Evolutionary conservation across 305 asterid species (phyloP), one percentile per base, ranked within the genome.

Genomic region (Lippia alba): DNA sequence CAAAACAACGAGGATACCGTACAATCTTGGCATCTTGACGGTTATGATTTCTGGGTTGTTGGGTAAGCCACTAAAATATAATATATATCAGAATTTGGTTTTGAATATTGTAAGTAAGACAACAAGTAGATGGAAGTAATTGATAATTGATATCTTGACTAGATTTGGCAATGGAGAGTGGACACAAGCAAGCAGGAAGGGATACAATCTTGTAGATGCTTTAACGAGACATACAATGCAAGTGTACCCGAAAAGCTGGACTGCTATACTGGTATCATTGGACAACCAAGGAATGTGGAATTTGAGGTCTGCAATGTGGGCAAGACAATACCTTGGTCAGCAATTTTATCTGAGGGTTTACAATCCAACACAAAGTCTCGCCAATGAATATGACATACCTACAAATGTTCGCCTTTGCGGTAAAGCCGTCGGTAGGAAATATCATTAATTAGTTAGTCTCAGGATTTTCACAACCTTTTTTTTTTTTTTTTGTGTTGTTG

Each of bases 231-330:
- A 89, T 71, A 89, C 96, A 18, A 71, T 80, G 74, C 76, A 89
- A 91, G 96, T 87, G 46, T 89, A 82, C 75, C 93, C 91, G 1
- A 78, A 71, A 16, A 80, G 87, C 4, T 89, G 96, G 96, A 82
- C 88, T 5, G 85, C 89, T 2, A 86, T 89, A 54, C 41, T 78
- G 7, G 90, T 85, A n/a, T 85, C 93, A 0, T 76, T 89, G 76
- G 96, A 89, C 80, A 87, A 89, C 75, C 86, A 83, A 72, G 96
- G 96, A 0, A 89, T 89, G 91, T 89, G 96, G 93, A 87, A 89
- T 69, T 32, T 89, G 72, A 85, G 93, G 82, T 85, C 96, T 45
- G 92, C 95, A 10, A 80, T 82, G 68, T 88, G 96, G 93, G 89
- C 74, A 49, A 84, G 87, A 20, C 91, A 88, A 54, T 88, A 88